Evolutionary conservation across 495 filamentous ascomycete genomes (phyloP).

Genomic region (Penicillium simplicissimum): DNA sequence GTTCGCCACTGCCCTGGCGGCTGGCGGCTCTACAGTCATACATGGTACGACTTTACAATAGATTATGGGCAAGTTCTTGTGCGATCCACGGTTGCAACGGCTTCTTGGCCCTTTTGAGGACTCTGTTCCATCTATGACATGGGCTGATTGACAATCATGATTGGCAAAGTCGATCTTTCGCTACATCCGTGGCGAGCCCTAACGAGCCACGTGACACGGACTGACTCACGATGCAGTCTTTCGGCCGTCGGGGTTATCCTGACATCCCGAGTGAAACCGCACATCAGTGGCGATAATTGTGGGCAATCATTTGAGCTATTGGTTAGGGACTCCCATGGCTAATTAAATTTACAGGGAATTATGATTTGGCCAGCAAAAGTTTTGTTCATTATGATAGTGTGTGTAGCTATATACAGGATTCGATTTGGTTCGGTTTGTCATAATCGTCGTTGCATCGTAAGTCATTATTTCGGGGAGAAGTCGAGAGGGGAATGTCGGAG

Average conservation of each 20-base stretch:
- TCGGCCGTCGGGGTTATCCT: neutral
- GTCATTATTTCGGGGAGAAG: constrained; percentile 18
- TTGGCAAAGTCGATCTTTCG: neutral
- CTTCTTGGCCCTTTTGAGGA: neutral
- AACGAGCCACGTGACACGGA: constrained; percentile 4
- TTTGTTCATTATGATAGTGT: constrained; percentile 10
- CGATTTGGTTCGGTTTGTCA: constrained; percentile 21
- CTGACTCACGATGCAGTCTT: constrained; percentile 13
- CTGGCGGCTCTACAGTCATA: neutral
- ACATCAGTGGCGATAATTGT: neutral
- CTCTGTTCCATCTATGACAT: neutral
- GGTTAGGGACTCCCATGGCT: neutral
- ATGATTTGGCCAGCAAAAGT: constrained; percentile 24
- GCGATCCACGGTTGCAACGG: neutral
- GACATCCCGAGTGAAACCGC: neutral
- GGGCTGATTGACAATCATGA: neutral
- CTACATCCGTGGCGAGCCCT: neutral
- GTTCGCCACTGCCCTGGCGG: constrained; percentile 13
- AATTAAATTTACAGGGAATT: neutral
- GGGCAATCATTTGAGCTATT: neutral
- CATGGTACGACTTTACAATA: neutral
- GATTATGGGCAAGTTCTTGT: neutral
- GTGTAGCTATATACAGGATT: constrained; percentile 25
- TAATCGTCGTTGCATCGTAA: constrained; percentile 20
- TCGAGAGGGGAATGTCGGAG: neutral